Evolutionary conservation across 2,329 filamentous ascomycete genomes (phyloP).

Genomic region (Capronia epimyces): DNA sequence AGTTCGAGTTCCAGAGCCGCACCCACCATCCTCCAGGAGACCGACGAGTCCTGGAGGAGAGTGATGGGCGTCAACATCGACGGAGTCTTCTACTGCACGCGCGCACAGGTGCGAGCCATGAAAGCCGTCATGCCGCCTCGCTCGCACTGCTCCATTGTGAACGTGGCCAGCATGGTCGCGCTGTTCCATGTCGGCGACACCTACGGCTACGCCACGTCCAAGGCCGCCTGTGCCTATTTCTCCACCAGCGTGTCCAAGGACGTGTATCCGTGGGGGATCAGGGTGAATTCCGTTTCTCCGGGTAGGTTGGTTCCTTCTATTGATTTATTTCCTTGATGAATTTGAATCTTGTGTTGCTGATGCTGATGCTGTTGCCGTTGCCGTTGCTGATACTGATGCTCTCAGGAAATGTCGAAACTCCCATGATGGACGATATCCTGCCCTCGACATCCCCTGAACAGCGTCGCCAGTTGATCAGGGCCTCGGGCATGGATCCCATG

Average conservation of each 20-base stretch:
- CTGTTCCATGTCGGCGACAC: constrained; percentile 2
- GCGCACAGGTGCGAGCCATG: constrained; percentile 44
- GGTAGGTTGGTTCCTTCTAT: background rate
- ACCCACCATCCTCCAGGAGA: constrained; percentile 31
- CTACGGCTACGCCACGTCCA: constrained; percentile 1
- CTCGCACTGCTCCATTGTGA: constrained; percentile 3
- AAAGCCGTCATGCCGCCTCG: background rate
- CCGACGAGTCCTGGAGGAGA: constrained; percentile 40
- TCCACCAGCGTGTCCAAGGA: constrained; percentile 2
- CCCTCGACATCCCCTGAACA: too few species aligned
- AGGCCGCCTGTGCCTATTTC: constrained; percentile 5
- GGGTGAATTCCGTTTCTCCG: constrained; percentile 4
- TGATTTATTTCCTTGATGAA: background rate
- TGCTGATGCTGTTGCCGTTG: background rate
- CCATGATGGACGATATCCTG: too few species aligned
- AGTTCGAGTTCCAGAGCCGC: constrained; percentile 30
- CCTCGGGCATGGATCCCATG: background rate
- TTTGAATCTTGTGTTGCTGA: background rate
- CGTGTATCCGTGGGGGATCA: background rate
- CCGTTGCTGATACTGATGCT: background rate
- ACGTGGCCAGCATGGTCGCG: constrained; percentile 6
- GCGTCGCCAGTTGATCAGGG: too few species aligned
- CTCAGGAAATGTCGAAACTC: constrained; percentile 1
- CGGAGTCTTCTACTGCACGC: constrained; percentile 48
- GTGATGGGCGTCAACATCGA: constrained; percentile 43